Base-by-base conservation (phyloP, 2,329 filamentous ascomycete genomes). In the Epichloe baconii region DNA sequence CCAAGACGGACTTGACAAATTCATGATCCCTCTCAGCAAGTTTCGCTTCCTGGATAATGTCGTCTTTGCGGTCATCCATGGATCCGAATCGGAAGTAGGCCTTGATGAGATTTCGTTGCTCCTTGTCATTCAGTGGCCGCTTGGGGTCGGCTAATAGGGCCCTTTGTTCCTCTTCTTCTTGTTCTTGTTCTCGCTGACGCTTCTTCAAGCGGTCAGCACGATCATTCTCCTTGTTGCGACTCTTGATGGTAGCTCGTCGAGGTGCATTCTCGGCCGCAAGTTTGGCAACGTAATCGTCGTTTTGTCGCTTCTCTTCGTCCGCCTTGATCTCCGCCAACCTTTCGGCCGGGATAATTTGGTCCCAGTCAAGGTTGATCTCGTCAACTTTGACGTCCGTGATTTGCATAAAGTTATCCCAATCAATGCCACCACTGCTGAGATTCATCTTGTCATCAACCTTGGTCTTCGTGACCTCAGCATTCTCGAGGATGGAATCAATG, bases 311-410 rank as follows among this genome's bases (percentile, higher is more conserved):
- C 58, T 94, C 86, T 61, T 97, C 91, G 48, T 95, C 88, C 0
- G 82, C 83, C 66, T 94, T 95, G 68, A 97, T 86, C 54, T 83
- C 83, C 15, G 90, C 90, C 17, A 98, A 78, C 61, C 95, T 83
- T 7, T 95, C 89, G 53, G 90, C 89, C 0, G 93, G 94, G 59
- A 98, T 97, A 60, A 98, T 98, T 58, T 97, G 86, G 61, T 98
- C 93, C 93, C 93, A 98, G 58, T 94, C 89, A 26, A 97, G 82
- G 57, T 73, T 71, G 47, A 80, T 72, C 48, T 82, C 78, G 53
- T 97, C 87, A 23, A 97, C 86, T 69, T 97, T 97, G 67, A 97
- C 91, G 66, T 98, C 93, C 1, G 93, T 96, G 62, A 95, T 95
- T 63, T 97, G 89, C 71, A 98, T 83, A 67, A 97, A 98, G 55